A percentile compares a stretch with the other conserved stretches of the same genome.
phyloP scores from a whole-genome alignment of 2,329 filamentous ascomycete genomes.

The Paradendryphiella salina region DNA sequence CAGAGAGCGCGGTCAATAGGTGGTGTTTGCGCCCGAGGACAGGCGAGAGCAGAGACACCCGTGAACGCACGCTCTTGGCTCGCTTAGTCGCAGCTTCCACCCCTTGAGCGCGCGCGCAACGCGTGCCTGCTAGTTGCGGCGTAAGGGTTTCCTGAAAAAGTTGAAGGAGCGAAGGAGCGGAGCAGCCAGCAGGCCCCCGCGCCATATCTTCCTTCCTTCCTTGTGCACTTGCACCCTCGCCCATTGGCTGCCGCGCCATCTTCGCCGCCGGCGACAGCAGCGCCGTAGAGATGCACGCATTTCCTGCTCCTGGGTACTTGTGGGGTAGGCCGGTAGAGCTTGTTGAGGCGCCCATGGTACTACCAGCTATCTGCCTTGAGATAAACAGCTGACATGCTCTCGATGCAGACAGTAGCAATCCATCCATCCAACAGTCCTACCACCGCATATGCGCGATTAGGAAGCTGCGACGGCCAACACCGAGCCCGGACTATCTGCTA shows the following conservation, averaged over 20 bases:
- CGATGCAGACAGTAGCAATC: too few relatives aligned
- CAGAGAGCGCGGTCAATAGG: constrained; percentile 7
- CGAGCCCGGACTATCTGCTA: too few relatives aligned
- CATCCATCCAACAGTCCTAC: too few relatives aligned
- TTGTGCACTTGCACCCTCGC: background rate
- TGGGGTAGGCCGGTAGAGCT: background rate
- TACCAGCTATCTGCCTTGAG: background rate
- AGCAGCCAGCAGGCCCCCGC: background rate
- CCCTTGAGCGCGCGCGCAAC: background rate
- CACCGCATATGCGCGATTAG: too few relatives aligned
- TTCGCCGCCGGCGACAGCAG: constrained; percentile 3
- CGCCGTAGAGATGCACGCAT: background rate
- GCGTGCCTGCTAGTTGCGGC: constrained; percentile 9
- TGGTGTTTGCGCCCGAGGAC: constrained; percentile 10
- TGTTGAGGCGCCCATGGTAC: background rate
- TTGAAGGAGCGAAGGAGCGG: background rate
- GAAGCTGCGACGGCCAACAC: too few relatives aligned
- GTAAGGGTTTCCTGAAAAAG: background rate
- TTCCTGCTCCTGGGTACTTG: background rate
- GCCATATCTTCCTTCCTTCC: background rate
- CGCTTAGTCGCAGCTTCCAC: constrained; percentile 13
- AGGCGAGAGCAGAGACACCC: constrained; percentile 12
- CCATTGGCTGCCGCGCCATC: background rate
- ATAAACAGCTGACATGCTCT: background rate
- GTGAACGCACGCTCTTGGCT: constrained; percentile 11